A percentile compares a stretch with the other conserved stretches of the same genome.
Evolutionary conservation across 169 alveolate genomes (phyloP).

Genomic region (Eimeria zaria): DNA sequence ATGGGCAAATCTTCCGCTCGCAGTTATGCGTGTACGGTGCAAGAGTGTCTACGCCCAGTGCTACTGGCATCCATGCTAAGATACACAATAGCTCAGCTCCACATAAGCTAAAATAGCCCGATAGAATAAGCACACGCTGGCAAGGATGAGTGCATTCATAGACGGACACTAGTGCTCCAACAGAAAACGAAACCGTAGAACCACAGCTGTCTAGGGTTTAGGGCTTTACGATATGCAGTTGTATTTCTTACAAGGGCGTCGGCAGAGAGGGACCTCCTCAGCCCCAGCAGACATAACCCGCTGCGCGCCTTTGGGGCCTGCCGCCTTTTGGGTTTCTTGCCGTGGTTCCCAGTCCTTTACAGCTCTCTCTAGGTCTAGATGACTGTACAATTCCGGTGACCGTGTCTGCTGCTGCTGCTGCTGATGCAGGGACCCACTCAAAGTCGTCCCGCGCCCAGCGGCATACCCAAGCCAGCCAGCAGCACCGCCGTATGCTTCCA

Average conservation of each 20-base stretch:
- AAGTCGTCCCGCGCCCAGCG: conserved; percentile 2
- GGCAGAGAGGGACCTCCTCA: conserved; percentile 31
- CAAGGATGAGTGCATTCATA: not conserved
- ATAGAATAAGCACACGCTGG: not conserved
- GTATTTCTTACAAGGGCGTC: conserved; percentile 54
- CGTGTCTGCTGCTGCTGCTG: conserved; percentile 23
- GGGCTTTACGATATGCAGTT: not conserved
- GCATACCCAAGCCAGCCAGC: not conserved
- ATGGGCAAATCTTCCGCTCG: not conserved
- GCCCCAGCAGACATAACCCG: not conserved
- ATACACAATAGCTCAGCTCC: not conserved
- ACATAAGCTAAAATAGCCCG: not conserved
- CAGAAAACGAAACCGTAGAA: not conserved
- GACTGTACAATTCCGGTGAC: not conserved
- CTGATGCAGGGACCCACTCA: conserved; percentile 46
- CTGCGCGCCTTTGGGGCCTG: conserved; percentile 1
- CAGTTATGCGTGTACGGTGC: not conserved
- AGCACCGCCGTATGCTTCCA: not conserved
- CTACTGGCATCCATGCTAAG: not conserved
- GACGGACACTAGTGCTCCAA: not conserved
- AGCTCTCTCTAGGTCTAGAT: not conserved
- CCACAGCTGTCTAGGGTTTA: not conserved
- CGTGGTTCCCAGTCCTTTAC: not conserved
- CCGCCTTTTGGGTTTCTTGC: not conserved
- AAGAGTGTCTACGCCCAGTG: not conserved